Percentiles rank a stretch among this genome's conserved stretches.
Evolutionary conservation across 1,139 yeast genomes (phyloP).

Genomic region (Diutina catenulata): DNA sequence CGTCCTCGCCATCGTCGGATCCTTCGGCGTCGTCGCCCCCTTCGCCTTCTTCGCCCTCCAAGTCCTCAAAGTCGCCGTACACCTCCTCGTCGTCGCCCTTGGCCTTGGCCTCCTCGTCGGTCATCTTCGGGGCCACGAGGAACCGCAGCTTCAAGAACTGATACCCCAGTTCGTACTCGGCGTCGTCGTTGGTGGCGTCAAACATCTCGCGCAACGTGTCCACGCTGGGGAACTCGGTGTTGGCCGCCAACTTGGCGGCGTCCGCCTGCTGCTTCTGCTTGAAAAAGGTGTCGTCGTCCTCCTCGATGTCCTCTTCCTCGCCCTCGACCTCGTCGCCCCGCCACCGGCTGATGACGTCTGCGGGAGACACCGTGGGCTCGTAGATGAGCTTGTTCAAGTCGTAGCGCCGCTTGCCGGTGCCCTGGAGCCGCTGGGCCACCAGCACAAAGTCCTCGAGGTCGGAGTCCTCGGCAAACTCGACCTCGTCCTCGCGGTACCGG

Average conservation of each 20-base stretch:
- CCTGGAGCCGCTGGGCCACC: slow-evolving; percentile 34
- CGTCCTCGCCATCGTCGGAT: slow-evolving; percentile 19
- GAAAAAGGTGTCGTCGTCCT: slow-evolving; percentile 41
- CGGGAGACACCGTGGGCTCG: slow-evolving; percentile 63
- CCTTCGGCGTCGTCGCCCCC: slow-evolving; percentile 14
- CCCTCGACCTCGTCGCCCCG: slow-evolving; percentile 34
- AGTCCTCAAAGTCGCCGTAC: slow-evolving; percentile 43
- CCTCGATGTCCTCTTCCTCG: slow-evolving; percentile 30
- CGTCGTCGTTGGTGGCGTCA: slow-evolving; percentile 19
- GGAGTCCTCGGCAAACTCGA: slow-evolving; percentile 39
- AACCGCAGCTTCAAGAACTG: slow-evolving; percentile 44
- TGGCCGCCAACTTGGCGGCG: slow-evolving; percentile 14
- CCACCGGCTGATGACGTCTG: slow-evolving; percentile 72
- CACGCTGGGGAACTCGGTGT: slow-evolving; percentile 30
- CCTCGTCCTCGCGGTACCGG: slow-evolving; percentile 33
- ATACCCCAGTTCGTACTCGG: slow-evolving; percentile 35
- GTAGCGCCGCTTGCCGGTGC: slow-evolving; percentile 43
- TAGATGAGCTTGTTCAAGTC: slow-evolving; percentile 75
- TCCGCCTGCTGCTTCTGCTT: slow-evolving; percentile 30
- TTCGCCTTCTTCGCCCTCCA: slow-evolving; percentile 43
- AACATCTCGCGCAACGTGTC: slow-evolving; percentile 47
- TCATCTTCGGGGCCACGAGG: slow-evolving; percentile 53
- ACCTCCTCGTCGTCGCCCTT: slow-evolving; percentile 30
- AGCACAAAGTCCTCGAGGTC: slow-evolving; percentile 20
- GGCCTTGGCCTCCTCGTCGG: slow-evolving; percentile 33